Conservation (phyloP, 2,329 filamentous ascomycete species). For the Aspergillus fischeri region DNA sequence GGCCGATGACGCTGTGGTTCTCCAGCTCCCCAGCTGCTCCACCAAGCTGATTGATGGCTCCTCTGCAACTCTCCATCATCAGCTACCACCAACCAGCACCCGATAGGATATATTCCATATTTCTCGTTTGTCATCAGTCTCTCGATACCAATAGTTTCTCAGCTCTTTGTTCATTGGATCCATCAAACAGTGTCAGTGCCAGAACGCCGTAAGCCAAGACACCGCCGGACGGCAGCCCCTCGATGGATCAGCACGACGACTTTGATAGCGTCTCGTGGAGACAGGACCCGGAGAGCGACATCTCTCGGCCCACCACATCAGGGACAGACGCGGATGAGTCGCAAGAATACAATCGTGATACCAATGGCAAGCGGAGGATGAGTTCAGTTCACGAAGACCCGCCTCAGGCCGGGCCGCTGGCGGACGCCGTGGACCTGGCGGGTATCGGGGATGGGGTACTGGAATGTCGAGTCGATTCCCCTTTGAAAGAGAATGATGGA, state of each 20-base stretch:
- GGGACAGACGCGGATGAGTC: constrained; percentile 40
- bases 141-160: neutral
- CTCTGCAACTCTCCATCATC: constrained; percentile 11
- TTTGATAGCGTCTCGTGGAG: constrained; percentile 81
- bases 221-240: constrained; percentile 16
- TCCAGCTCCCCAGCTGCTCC: constrained; percentile 9
- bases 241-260: constrained; percentile 57
- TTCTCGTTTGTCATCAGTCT: neutral
- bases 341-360: constrained; percentile 32
- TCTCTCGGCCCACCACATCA: constrained; percentile 38
- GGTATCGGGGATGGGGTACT: constrained; percentile 69
- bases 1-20: constrained; percentile 20
- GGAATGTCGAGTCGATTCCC: constrained; percentile 76
- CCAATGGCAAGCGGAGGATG: constrained; percentile 48
- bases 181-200: neutral
- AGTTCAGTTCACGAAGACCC: constrained; percentile 42
- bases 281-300: constrained; percentile 53
- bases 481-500: constrained; percentile 92
- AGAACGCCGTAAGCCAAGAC: constrained; percentile 2
- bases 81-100: constrained; percentile 2
- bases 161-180: neutral
- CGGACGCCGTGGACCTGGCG: constrained; percentile 56
- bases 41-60: neutral
- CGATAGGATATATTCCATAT: neutral
- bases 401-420: constrained; percentile 46